Evolutionary conservation across 495 filamentous ascomycete genomes (phyloP).

Genomic region (Aspergillus olivimuriae): DNA sequence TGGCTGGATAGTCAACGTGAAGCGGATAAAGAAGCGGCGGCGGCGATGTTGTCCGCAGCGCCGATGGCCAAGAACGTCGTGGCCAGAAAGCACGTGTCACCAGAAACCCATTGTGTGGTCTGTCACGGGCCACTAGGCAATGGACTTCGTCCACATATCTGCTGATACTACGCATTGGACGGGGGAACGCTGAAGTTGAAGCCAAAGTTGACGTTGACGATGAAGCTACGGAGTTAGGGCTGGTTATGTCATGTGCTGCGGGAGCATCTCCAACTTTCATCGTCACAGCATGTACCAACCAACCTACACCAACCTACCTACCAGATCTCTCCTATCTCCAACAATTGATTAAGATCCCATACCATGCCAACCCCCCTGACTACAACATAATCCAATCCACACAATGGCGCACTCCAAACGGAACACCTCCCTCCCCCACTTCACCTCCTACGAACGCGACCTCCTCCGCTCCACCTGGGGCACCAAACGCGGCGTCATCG

Average conservation of each 20-base stretch:
- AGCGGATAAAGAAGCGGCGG: background rate
- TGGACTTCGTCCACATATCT: no score
- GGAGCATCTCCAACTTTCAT: conserved; percentile 2
- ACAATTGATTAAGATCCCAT: background rate
- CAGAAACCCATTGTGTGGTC: no score
- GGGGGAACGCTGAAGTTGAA: background rate
- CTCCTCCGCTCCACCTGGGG: conserved; percentile 77
- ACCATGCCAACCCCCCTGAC: background rate
- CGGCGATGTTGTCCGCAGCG: no score
- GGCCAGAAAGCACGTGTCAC: no score
- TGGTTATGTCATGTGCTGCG: conserved; percentile 6
- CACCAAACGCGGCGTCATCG: conserved; percentile 75
- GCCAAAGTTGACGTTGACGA: background rate
- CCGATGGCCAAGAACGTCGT: no score
- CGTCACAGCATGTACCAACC: background rate
- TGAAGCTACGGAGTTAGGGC: background rate
- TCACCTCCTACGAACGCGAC: conserved; percentile 85
- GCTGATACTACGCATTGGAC: no score
- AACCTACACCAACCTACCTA: background rate
- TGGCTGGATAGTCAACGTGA: no score
- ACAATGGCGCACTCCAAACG: conserved; percentile 61
- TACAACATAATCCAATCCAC: background rate
- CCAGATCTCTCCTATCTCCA: background rate
- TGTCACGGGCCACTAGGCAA: no score
- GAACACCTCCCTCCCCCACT: conserved; percentile 93